Evolutionary conservation across 2,329 filamentous ascomycete species (phyloP).

Genomic region (Immersiporthe knoxdaviesiana): DNA sequence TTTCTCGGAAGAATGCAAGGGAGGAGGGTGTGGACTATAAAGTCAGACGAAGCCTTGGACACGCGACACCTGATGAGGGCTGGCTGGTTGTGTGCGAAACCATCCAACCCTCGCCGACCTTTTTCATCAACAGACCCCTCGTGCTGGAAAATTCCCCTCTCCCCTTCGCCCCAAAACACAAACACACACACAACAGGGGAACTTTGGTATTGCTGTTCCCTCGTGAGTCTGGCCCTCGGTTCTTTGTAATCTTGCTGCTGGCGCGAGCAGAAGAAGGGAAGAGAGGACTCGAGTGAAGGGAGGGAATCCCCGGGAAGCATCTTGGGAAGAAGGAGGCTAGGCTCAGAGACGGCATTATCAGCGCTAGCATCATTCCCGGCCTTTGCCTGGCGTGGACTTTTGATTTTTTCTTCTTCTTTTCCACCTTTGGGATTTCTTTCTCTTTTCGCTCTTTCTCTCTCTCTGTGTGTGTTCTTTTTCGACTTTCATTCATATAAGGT

Average conservation of each 20-base stretch:
- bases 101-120: neutral
- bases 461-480: neutral
- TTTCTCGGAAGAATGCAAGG: too few species aligned
- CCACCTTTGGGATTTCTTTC: neutral
- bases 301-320: neutral
- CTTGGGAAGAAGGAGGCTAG: neutral
- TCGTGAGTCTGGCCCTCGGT: neutral
- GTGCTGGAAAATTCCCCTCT: neutral
- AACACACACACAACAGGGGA: neutral
- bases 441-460: neutral
- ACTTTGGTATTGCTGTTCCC: neutral
- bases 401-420: too few species aligned
- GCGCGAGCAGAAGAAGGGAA: neutral
- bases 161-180: neutral
- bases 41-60: neutral
- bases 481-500: neutral
- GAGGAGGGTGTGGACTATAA: neutral
- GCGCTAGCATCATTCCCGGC: conserved; percentile 7
- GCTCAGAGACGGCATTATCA: conserved; percentile 6
- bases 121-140: neutral
- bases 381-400: conserved; percentile 1
- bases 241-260: neutral
- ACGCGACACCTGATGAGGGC: neutral
- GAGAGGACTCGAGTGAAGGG: neutral
- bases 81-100: neutral